Conservation (phyloP, 2,329 filamentous ascomycete genomes). For the Calonectria crousiana region DNA sequence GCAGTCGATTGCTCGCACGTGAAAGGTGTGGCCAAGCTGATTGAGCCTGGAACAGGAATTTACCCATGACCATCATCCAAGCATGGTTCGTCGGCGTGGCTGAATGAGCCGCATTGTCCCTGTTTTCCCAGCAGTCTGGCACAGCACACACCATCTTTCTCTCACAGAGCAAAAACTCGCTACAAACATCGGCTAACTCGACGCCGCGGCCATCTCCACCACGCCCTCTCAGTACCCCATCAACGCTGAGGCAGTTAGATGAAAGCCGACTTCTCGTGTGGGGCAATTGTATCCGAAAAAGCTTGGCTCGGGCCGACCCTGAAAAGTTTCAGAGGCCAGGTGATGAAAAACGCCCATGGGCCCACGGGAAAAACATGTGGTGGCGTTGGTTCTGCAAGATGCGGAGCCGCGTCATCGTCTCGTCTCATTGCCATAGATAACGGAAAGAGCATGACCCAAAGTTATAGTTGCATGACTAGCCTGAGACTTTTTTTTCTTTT, state of each 20-base stretch:
- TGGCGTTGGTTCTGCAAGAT: not conserved
- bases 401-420: slow-evolving; percentile 4
- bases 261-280: not conserved
- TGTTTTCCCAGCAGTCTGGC: not conserved
- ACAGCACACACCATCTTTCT: not conserved
- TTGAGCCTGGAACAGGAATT: not conserved
- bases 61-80: not conserved
- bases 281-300: not conserved
- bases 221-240: not conserved
- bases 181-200: not conserved
- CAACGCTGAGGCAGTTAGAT: not conserved
- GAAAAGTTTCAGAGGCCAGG: slow-evolving; percentile 9
- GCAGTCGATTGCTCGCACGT: not conserved
- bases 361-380: slow-evolving; percentile 2
- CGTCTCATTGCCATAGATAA: not conserved
- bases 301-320: slow-evolving; percentile 7
- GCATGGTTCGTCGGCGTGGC: not conserved
- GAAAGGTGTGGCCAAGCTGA: not conserved
- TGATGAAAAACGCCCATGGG: slow-evolving; percentile 2
- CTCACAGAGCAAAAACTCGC: not conserved
- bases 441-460: not conserved
- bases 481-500: not conserved
- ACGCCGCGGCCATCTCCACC: not conserved
- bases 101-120: not conserved
- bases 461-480: slow-evolving; percentile 1